A percentile compares a stretch with the other conserved stretches of the same genome.
Conservation (phyloP, 768 basidiomycete genomes). For the Crassisporium funariophilum region DNA sequence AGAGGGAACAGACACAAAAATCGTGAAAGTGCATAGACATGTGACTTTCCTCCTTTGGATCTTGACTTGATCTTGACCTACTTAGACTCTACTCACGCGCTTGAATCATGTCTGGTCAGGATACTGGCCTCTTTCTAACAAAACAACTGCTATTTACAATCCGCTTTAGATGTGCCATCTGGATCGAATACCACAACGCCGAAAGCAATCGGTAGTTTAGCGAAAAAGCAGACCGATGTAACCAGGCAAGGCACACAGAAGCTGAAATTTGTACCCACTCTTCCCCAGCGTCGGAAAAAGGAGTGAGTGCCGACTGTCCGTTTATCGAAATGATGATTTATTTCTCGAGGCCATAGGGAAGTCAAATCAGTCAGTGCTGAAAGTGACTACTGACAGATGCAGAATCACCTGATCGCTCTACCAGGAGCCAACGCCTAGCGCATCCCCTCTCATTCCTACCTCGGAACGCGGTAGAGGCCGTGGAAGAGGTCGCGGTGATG, state of each 20-base stretch:
- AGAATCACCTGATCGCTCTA: constrained; percentile 7
- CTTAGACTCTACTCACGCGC: too few relatives aligned
- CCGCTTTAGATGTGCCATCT: constrained; percentile 27
- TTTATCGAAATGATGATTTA: constrained; percentile 3
- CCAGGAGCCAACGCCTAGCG: constrained; percentile 50
- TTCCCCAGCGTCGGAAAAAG: constrained; percentile 77
- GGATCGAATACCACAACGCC: constrained; percentile 39
- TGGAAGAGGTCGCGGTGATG: constrained; percentile 50
- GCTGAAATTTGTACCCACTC: constrained; percentile 79
- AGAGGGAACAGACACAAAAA: constrained; percentile 7
- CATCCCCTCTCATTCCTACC: constrained; percentile 29
- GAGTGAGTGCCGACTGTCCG: constrained; percentile 45
- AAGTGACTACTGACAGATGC: too few relatives aligned
- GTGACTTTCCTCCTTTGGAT: too few relatives aligned
- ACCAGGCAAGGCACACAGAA: constrained; percentile 76
- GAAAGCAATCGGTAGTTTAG: constrained; percentile 77
- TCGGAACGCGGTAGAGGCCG: constrained; percentile 40
- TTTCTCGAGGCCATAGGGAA: constrained; percentile 44
- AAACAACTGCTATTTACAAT: constrained; percentile 4
- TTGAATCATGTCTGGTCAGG: constrained; percentile 25
- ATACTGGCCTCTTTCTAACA: constrained; percentile 10
- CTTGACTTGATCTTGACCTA: too few relatives aligned
- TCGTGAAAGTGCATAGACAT: constrained; percentile 8
- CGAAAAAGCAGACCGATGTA: constrained; percentile 70
- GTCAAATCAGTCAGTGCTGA: constrained; percentile 65